Percentiles rank a stretch among this genome's conserved stretches.
These are phyloP conservation scores for Talaromyces piceae DNA, from an alignment of 2,329 filamentous ascomycete species.

Conservation along the genomic window DNA sequence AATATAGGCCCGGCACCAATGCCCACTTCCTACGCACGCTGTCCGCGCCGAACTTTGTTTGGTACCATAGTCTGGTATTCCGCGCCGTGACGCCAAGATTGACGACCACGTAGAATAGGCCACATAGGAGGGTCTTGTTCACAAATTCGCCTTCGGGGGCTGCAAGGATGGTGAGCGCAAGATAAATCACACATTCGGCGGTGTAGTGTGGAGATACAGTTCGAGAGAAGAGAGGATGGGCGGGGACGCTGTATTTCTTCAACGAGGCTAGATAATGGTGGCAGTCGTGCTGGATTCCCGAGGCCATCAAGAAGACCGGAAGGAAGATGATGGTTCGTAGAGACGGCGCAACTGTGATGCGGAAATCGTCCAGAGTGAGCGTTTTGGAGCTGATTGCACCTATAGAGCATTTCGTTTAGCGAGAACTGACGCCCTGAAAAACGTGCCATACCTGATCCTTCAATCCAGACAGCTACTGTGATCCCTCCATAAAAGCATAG, in stretches of 20 bases:
- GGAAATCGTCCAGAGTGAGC: conserved; percentile 28
- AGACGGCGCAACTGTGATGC: conserved; percentile 33
- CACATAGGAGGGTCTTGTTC: conserved; percentile 67
- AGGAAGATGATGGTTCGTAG: conserved; percentile 50
- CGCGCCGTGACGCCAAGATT: conserved; percentile 78
- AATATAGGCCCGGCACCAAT: conserved; percentile 59
- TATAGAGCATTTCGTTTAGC: conserved; percentile 9
- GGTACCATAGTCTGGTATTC: conserved; percentile 74
- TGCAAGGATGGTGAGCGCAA: conserved; percentile 65
- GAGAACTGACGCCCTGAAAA: not conserved
- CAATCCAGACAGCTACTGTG: conserved; percentile 73
- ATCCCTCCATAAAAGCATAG: conserved; percentile 68
- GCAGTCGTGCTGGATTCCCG: conserved; percentile 65
- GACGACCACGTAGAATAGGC: conserved; percentile 62
- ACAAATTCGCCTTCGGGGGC: conserved; percentile 59
- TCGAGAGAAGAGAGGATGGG: conserved; percentile 61
- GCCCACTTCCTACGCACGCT: conserved; percentile 58
- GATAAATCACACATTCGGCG: conserved; percentile 77
- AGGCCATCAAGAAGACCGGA: conserved; percentile 61
- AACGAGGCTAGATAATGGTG: conserved; percentile 63
- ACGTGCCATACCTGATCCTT: conserved; percentile 58
- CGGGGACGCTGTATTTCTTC: conserved; percentile 76
- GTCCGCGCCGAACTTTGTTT: conserved; percentile 61
- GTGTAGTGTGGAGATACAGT: conserved; percentile 86
- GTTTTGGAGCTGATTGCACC: conserved; percentile 27